Evolutionary conservation across 2,329 filamentous ascomycete species (phyloP), one percentile per base, ranked within the genome.

Genomic region (Botryotinia globosa): DNA sequence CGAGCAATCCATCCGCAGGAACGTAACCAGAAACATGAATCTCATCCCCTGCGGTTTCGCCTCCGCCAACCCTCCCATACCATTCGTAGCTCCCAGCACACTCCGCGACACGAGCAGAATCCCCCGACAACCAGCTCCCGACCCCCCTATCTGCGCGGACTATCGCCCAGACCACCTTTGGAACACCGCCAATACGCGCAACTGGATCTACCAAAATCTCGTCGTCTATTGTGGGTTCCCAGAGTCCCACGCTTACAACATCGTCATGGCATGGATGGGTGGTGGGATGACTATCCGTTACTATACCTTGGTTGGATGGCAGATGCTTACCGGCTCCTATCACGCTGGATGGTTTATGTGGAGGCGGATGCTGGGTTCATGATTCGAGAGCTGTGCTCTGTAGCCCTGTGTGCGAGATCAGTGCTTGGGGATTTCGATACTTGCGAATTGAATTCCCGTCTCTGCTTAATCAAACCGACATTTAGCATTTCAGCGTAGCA

Each of bases 61-160:
- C 45, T 25, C 22, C 45, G 22, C 45, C 25, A 16, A 14, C 25
- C 1, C 25, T 54, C 48, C 25, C 22, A 0, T 10, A 16, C 12
- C 14, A 14, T 54, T n/a, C 25, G 4, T 14, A n/a, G 1, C 3
- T n/a, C 25, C 22, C 4, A 14, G 10, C 48, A 4, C 0, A 9
- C 10, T 0, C 48, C 25, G 0, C 22, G 4, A 6, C 22, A n/a
- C 25, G 2, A 1, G 5, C 25, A 7, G 2, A 2, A 1, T n/a
- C 22, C 22, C 0, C 4, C 48, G 5, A 51, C 48, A 51, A 51
- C 48, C 10, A 3, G 12, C 25, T 14, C 25, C 25, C 48, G 5
- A 2, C 25, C 4, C 12, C 25, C 5, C 1, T 3, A 54, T 42
- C 12, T 42, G 39, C 39, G 39, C 39, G 12, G 14, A 16, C 39